phyloP scores from a whole-genome alignment of 257 asterid species.

The Leptodermis oblonga region DNA sequence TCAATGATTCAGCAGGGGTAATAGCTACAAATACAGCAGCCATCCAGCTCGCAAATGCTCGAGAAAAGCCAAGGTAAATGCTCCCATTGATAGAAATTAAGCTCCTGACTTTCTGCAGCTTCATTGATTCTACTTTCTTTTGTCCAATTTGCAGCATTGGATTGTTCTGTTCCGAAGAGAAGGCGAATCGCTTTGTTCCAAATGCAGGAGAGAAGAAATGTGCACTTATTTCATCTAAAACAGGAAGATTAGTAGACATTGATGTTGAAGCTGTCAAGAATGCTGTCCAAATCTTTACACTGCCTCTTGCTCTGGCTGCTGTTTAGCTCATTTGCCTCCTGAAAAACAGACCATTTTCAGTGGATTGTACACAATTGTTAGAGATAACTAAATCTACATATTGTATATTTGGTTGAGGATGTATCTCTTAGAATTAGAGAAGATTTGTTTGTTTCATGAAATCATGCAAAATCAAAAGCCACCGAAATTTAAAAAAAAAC shows the following conservation, averaged over 20 bases:
- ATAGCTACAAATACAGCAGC: constrained; percentile 83
- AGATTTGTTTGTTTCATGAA: background rate
- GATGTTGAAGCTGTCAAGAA: constrained; percentile 67
- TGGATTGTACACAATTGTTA: background rate
- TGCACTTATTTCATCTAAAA: constrained; percentile 61
- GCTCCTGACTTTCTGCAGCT: background rate
- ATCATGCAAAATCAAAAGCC: no score
- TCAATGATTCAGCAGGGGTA: constrained; percentile 82
- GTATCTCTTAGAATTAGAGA: background rate
- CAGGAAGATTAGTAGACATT: constrained; percentile 66
- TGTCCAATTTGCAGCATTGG: constrained; percentile 47
- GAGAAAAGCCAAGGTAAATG: constrained; percentile 75
- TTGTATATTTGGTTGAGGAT: background rate
- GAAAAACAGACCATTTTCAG: background rate
- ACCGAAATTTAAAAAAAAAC: no score
- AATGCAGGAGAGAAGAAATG: constrained; percentile 64
- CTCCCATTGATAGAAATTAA: background rate
- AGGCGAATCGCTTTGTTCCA: constrained; percentile 59
- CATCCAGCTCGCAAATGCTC: constrained; percentile 71
- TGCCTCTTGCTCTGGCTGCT: constrained; percentile 63
- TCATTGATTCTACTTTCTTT: background rate
- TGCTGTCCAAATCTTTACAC: constrained; percentile 52
- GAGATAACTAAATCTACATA: background rate
- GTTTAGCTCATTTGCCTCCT: constrained; percentile 21
- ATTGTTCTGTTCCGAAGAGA: constrained; percentile 63